Base-by-base conservation (phyloP, 2,329 filamentous ascomycete genomes). In the Colletotrichum musae region DNA sequence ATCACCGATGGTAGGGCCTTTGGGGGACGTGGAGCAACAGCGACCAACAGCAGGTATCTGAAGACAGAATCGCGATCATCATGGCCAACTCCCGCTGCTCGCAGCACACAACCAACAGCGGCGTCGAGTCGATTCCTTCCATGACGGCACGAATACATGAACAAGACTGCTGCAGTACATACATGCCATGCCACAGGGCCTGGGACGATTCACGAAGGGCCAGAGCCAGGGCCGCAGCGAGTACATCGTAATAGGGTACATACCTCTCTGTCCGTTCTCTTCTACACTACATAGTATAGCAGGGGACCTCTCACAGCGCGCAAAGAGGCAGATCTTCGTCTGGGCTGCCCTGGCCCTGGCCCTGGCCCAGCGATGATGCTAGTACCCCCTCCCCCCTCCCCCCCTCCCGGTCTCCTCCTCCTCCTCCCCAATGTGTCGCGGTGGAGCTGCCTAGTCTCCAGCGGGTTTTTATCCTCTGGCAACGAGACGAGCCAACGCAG, bases 401-500 rank as follows among this genome's bases (percentile, higher is more conserved):
- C 45, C 36, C 56, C 50, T 56, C 32, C 48, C 18, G 47, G 47
- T 61, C 58, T 83, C 82, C 59, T 62, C 52, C 58, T 83, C 82
- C 58, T 62, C 82, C 79, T 75, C 75, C 74, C 74, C 68, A 80
- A 83, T 84, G 82, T 86, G 83, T 83, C 80, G 82, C 80, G 81
- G 88, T 90, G 88, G 88, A 89, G 87, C 85, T 86, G 84, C 81
- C 83, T 89, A 88, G 87, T 86, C 84, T 86, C 85, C 76, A 86
- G 84, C 85, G 83, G 43, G 81, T 83, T 87, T 86, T 85, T 85
- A 89, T 91, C 87, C 90, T 95, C 91, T 95, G 93, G 93, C 88
- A 88, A 90, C 87, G 87, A 92, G 87, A 86, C 85, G 91, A 91
- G 94, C 94, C 94, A 97, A 87, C 94, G 92, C 94, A 97, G 94